phyloP scores from a whole-genome alignment of 805 yeast genomes.

The Wickerhamomyces chambardii region DNA sequence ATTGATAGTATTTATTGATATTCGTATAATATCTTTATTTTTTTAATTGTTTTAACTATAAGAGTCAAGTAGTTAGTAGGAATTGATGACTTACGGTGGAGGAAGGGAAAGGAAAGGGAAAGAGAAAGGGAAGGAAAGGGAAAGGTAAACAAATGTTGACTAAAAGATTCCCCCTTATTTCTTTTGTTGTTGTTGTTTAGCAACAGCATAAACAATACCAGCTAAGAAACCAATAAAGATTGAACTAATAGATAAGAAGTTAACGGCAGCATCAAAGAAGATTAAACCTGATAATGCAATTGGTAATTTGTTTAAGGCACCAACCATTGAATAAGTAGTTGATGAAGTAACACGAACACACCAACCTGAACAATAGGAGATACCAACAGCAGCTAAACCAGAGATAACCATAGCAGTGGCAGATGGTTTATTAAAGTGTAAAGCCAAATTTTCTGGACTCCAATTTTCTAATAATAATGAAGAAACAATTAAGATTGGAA shows the following conservation, averaged over 20 bases:
- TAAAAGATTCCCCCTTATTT: too few relatives aligned
- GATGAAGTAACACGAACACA: constrained; percentile 99
- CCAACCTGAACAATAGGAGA: constrained; percentile 99
- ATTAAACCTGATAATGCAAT: constrained; percentile 91
- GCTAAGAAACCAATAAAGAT: constrained; percentile 91
- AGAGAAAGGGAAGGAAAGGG: too few relatives aligned
- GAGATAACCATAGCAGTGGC: constrained; percentile 80
- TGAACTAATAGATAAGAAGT: constrained; percentile 85
- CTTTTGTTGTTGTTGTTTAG: constrained; percentile 93
- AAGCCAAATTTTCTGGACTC: constrained; percentile 68
- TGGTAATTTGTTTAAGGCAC: constrained; percentile 97
- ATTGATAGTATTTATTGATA: too few relatives aligned
- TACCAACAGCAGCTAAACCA: constrained; percentile 92
- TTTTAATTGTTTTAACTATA: too few relatives aligned
- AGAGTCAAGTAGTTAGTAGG: too few relatives aligned
- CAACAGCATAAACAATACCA: constrained; percentile 92
- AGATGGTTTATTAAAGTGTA: constrained; percentile 69
- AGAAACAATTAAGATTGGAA: constrained; percentile 75
- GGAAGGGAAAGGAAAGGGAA: too few relatives aligned
- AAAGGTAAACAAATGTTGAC: too few relatives aligned
- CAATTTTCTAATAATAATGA: constrained; percentile 87
- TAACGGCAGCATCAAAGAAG: constrained; percentile 92
- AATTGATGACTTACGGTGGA: too few relatives aligned
- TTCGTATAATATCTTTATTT: too few relatives aligned
- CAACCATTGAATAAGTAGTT: constrained; percentile 98